Base-by-base conservation (phyloP, 179 eudicot species). In the Camellia oleifera region DNA sequence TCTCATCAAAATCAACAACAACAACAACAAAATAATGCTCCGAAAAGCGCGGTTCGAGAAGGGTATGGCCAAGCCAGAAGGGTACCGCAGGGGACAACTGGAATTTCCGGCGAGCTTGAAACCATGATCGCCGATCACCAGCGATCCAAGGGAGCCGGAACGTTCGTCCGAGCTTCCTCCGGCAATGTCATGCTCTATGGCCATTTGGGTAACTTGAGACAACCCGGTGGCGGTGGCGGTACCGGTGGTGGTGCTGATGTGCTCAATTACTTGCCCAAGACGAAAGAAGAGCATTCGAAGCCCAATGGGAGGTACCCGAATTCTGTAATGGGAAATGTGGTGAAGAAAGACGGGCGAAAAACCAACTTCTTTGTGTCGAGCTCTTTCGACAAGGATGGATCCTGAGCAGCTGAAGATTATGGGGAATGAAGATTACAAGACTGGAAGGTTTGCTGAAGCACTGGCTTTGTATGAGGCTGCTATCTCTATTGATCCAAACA, bases 391-490 rank as follows among this genome's bases (percentile, higher is more conserved):
- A n/a, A 84, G 98, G 75, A 93, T 91, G 97, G 98, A 95, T 79
- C 98, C 98, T 0, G 95, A 91, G 80, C 78, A 87, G 40, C 63
- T 91, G 79, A 91, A 91, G 87, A 86, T 85, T 50, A 57, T 89
- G 80, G 95, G 95, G 1, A 91, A 88, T 78, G 91, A 87, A 77
- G 89, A 94, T 84, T 96, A 90, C 80, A 96, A 92, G 88, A 89
- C 89, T 74, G 99, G 99, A 23, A 88, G 86, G 42, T 96, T 91
- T 82, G 94, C 88, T 7, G 98, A 96, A 73, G 98, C 99, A 2
- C 79, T 96, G 77, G 91, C 97, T 68, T 85, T 96, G 80, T 96
- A 96, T 80, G 98, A 96, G 73, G 90, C 93, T 15, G 99, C 99
- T 0, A 89, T 96, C 58, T 91, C 94, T 18, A 81, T 92, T 79